Conservation (phyloP, 2,329 filamentous ascomycete species). For the Penicillium sp. region DNA sequence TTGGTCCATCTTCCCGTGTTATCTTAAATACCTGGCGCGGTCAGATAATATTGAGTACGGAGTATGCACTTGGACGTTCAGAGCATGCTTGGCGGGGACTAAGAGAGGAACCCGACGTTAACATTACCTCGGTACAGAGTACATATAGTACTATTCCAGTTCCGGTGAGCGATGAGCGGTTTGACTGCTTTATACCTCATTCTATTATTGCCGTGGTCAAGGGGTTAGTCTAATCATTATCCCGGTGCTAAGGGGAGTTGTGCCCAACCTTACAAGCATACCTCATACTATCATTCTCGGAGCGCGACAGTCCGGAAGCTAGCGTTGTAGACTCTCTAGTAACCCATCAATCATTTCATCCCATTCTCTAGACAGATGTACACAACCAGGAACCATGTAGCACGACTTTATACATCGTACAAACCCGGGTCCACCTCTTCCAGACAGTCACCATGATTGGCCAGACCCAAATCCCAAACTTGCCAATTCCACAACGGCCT, state of each 20-base stretch:
- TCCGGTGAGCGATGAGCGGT: neutral
- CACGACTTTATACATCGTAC: slow-evolving; percentile 3
- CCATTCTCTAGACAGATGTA: neutral
- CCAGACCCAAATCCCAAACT: slow-evolving; percentile 8
- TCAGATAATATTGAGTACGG: slow-evolving; percentile 1
- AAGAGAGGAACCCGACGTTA: neutral
- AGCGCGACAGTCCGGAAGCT: neutral
- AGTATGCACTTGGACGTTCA: slow-evolving; percentile 3
- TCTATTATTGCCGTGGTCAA: neutral
- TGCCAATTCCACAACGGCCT: slow-evolving; percentile 13
- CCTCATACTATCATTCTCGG: neutral
- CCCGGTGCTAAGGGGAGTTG: neutral
- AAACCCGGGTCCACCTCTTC: neutral
- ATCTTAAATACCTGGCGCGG: neutral
- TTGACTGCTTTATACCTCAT: neutral
- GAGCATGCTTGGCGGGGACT: slow-evolving; percentile 4
- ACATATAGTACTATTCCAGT: neutral
- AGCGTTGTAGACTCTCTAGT: neutral
- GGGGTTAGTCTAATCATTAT: neutral
- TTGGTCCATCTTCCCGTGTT: neutral
- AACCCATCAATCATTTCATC: neutral
- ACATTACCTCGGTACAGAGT: neutral
- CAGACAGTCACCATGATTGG: slow-evolving; percentile 11
- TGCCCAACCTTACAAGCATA: neutral
- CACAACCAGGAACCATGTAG: neutral